Evolutionary conservation across 805 yeast genomes (phyloP), one percentile per base, ranked within the genome.

Genomic region (Schwanniomyces vanrijiae): DNA sequence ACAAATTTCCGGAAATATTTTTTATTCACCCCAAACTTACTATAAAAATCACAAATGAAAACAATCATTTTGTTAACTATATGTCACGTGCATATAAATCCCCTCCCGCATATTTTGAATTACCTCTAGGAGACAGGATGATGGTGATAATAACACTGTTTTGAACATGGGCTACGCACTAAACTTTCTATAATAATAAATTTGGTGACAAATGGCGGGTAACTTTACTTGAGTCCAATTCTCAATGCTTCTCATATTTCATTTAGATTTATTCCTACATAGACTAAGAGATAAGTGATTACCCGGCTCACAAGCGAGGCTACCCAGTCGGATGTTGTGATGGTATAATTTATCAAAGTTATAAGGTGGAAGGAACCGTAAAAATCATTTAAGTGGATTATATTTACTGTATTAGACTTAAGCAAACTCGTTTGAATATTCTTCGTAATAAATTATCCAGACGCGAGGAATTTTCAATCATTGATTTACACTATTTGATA

Each of bases 281-380:
- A 20, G 9, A 8, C 10, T 5, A 31, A 7, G 35, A 31, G 35
- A 31, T 31, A 31, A 31, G 35, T 31, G 11, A 31, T 31, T 31
- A 31, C 35, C 35, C 35, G 35, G 35, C 10, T 5, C 2, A 31
- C 35, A 31, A 16, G 16, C 18, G 8, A 31, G 35, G 11, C 35
- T 31, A 16, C 41, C 35, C 43, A 45, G 46, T 44, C 42, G 47
- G 40, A 44, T 44, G 47, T 44, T 44, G 43, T 44, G 47, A 44
- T 44, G 47, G 38, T 44, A 39, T 37, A 26, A 45, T 22, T 40
- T 26, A 22, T 37, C 34, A 45, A 16, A 34, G 35, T 29, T 28
- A 25, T 20, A 5, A 10, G 18, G 25, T 37, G 14, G 7, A 13
- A 19, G 39, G 16, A 19, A 37, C 19, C 25, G 14, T 11, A 21